These are phyloP conservation scores for Neohortaea acidophila DNA, from an alignment of 495 filamentous ascomycete species.

Conservation along the genomic window DNA sequence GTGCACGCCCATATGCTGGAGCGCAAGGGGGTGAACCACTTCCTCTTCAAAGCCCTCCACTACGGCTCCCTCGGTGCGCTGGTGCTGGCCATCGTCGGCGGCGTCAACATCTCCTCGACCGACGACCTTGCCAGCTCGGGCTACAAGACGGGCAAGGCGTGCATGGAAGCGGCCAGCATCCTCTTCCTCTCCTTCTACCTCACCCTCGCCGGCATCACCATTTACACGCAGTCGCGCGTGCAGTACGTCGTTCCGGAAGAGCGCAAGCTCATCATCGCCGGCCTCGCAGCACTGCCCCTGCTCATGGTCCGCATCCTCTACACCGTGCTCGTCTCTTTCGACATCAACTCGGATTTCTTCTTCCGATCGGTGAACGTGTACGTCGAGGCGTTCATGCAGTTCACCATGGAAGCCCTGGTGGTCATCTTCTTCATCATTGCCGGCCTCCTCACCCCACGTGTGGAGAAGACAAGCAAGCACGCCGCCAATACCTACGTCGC, in stretches of 20 bases:
- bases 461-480: not conserved
- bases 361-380: slow-evolving; percentile 12
- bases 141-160: not conserved
- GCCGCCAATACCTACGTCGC: not conserved
- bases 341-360: slow-evolving; percentile 8
- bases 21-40: not conserved
- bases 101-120: slow-evolving; percentile 1
- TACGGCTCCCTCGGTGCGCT: slow-evolving; percentile 8
- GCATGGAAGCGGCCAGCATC: slow-evolving; percentile 10
- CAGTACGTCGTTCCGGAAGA: slow-evolving; percentile 5
- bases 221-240: slow-evolving; percentile 1
- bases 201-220: slow-evolving; percentile 5
- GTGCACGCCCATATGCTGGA: slow-evolving; percentile 11
- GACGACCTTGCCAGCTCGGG: not conserved
- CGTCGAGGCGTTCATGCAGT: slow-evolving; percentile 17
- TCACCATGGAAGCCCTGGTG: slow-evolving; percentile 13
- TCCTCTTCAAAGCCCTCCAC: slow-evolving; percentile 11
- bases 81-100: slow-evolving; percentile 15
- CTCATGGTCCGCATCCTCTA: slow-evolving; percentile 15
- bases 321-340: slow-evolving; percentile 10
- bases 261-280: slow-evolving; percentile 5
- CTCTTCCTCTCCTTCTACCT: slow-evolving; percentile 14
- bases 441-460: slow-evolving; percentile 13
- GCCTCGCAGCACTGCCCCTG: slow-evolving; percentile 11
- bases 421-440: slow-evolving; percentile 10